phyloP scores from a whole-genome alignment of 306 rosid species.

The Medicago lupulina region DNA sequence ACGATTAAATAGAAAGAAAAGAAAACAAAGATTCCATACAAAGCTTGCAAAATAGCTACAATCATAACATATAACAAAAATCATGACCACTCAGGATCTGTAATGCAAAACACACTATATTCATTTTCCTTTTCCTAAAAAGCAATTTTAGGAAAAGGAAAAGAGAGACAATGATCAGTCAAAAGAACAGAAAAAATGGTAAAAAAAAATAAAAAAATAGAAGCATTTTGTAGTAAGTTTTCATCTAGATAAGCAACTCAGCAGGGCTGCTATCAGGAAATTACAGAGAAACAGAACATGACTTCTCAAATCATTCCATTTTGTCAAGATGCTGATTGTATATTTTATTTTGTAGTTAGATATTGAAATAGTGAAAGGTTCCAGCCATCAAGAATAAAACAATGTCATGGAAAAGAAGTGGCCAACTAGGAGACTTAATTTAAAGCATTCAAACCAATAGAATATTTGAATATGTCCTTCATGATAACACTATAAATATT shows the following conservation, averaged over 20 bases:
- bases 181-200: too few species aligned
- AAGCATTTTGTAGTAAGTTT: slow-evolving; percentile 43
- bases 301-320: not conserved
- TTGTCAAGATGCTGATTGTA: slow-evolving; percentile 31
- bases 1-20: not conserved
- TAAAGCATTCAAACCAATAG: slow-evolving; percentile 28
- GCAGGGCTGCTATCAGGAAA: slow-evolving; percentile 30
- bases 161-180: not conserved
- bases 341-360: slow-evolving; percentile 46
- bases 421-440: slow-evolving; percentile 57
- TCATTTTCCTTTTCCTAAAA: slow-evolving; percentile 17
- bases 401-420: slow-evolving; percentile 27
- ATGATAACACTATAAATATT: slow-evolving; percentile 62
- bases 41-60: slow-evolving; percentile 3
- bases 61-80: not conserved
- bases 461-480: slow-evolving; percentile 51
- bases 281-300: slow-evolving; percentile 20
- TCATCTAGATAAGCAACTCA: slow-evolving; percentile 45
- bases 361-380: not conserved
- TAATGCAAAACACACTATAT: slow-evolving; percentile 19
- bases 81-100: slow-evolving; percentile 33
- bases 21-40: slow-evolving; percentile 23
- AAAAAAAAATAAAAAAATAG: not conserved
- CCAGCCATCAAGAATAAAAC: not conserved
- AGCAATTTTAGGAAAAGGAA: not conserved